Evolutionary conservation across 345 rosid genomes (phyloP), one percentile per base, ranked within the genome.

Genomic region (Leavenworthia alabamica): DNA sequence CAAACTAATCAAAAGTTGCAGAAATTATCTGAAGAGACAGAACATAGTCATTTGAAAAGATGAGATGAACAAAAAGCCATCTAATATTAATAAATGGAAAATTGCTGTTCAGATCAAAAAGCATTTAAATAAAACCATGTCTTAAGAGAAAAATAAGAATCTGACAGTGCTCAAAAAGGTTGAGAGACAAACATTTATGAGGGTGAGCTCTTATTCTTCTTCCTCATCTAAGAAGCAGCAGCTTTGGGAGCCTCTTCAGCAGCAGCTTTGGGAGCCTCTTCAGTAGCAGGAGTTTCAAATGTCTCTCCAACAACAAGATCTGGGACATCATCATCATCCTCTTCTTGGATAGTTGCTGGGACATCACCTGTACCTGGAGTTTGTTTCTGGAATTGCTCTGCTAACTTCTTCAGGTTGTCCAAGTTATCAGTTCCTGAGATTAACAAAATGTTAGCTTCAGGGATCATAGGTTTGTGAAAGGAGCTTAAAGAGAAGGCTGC

Each of bases 341-440:
- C 90, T 62, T 81, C 90, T 36, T 67, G 82, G 12, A 68, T 62
- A 1, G 75, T 46, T 4, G 79, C 60, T 3, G 81, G 82, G 7
- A 73, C 66, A 48, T 63, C 53, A 37, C 70, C 88, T 4, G 72
- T 73, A 47, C 73, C 76, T 2, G 95, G 84, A 7, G 72, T 62
- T 51, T 87, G 89, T 80, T 81, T 93, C 83, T 92, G 94, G 79
- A 83, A 82, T 63, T 92, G 98, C 77, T 92, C 98, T 0, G 97
- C 98, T 73, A 93, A 68, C 78, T 82, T 93, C 83, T 84, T 89
- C 70, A 93, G 64, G 71, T 87, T 85, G 70, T 93, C 97, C 83
- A 93, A 82, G 77, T 86, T 89, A 79, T 93, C 96, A 0, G 88
- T 88, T 8, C 97, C 99, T 84, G 81, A 14, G 62, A 47, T 16